phyloP scores from a whole-genome alignment of 1,139 yeast genomes.

The Yamadazyma jaroonii region DNA sequence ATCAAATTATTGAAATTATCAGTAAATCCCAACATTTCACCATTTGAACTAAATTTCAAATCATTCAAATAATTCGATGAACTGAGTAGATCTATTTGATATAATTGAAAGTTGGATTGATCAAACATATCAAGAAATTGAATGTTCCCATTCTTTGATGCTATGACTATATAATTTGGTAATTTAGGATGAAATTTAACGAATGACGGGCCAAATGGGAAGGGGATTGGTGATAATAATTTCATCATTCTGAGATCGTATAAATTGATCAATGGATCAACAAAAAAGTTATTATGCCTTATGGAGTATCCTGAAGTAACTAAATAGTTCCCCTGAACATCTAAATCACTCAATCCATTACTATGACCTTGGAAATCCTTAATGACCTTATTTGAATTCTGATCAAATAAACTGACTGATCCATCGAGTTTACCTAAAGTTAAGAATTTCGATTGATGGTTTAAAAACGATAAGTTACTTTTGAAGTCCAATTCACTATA shows the following conservation, averaged over 20 bases:
- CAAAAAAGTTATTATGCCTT: constrained; percentile 38
- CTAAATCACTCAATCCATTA: constrained; percentile 74
- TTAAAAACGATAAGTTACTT: constrained; percentile 33
- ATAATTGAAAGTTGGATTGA: constrained; percentile 61
- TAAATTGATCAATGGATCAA: constrained; percentile 80
- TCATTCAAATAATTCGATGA: constrained; percentile 41
- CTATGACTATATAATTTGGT: constrained; percentile 73
- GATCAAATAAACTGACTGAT: constrained; percentile 73
- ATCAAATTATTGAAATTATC: constrained; percentile 67
- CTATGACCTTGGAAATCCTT: constrained; percentile 71
- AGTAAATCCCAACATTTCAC: constrained; percentile 70
- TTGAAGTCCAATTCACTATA: constrained; percentile 22
- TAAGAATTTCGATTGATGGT: constrained; percentile 39
- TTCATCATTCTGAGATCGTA: constrained; percentile 77
- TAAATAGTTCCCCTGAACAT: constrained; percentile 69
- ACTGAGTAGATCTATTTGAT: constrained; percentile 53
- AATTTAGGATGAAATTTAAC: constrained; percentile 84
- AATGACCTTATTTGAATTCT: constrained; percentile 50
- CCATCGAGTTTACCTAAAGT: constrained; percentile 72
- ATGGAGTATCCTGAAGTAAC: constrained; percentile 81
- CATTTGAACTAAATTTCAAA: constrained; percentile 71
- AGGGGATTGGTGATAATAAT: constrained; percentile 77
- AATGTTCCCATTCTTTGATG: constrained; percentile 76
- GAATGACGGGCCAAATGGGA: constrained; percentile 86
- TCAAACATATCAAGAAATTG: constrained; percentile 83